A percentile compares a stretch with the other conserved stretches of the same genome.
phyloP scores from a whole-genome alignment of 106 monocot genomes.

The Acorus calamus region DNA sequence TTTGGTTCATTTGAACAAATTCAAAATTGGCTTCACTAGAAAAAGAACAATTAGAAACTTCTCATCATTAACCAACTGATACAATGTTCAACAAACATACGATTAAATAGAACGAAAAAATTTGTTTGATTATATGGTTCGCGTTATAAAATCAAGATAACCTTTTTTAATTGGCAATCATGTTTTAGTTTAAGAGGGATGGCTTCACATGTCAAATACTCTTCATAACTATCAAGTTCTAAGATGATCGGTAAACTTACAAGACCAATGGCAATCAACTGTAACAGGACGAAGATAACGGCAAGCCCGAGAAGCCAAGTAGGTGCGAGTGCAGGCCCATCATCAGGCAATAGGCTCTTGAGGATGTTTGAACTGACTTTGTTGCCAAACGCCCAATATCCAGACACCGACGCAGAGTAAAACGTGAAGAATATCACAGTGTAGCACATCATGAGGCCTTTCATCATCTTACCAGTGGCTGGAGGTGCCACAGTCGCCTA shows the following conservation, averaged over 20 bases:
- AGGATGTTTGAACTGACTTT: slow-evolving; percentile 47
- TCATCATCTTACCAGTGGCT: slow-evolving; percentile 67
- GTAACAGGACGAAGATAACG: slow-evolving; percentile 60
- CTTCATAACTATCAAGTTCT: too few relatives aligned
- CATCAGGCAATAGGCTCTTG: slow-evolving; percentile 56
- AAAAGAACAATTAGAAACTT: too few relatives aligned
- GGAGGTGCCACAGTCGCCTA: slow-evolving; percentile 86
- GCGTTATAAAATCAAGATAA: neutral
- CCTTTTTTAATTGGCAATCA: neutral
- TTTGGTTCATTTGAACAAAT: too few relatives aligned
- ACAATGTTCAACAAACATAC: too few relatives aligned
- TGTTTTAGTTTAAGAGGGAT: too few relatives aligned
- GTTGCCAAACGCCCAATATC: slow-evolving; percentile 72
- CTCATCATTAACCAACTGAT: too few relatives aligned
- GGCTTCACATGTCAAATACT: too few relatives aligned
- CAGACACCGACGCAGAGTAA: slow-evolving; percentile 46
- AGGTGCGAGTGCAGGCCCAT: slow-evolving; percentile 52
- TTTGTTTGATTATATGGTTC: too few relatives aligned
- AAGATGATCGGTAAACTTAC: slow-evolving; percentile 12
- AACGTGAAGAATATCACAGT: slow-evolving; percentile 47
- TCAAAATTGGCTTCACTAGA: too few relatives aligned
- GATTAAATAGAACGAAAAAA: too few relatives aligned
- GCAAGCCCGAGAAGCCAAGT: slow-evolving; percentile 68
- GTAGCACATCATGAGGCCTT: slow-evolving; percentile 65
- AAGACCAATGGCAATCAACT: slow-evolving; percentile 58